Evolutionary conservation across 805 yeast genomes (phyloP), one percentile per base, ranked within the genome.

Genomic region (Metschnikowia reukaufii): DNA sequence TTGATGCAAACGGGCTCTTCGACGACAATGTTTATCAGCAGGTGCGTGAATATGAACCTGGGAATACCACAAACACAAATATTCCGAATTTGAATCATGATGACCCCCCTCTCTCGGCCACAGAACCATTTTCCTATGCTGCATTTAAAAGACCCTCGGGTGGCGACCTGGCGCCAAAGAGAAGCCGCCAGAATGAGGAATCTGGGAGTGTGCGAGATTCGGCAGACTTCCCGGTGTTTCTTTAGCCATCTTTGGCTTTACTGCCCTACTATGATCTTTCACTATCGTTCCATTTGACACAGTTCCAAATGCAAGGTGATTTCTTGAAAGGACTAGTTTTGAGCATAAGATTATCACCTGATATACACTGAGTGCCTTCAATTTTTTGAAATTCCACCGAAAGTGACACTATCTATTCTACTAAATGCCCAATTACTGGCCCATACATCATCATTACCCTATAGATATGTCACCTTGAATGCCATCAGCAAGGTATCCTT

Each of bases 401-500:
- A n/a, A n/a, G n/a, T n/a, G n/a, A n/a, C n/a, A n/a, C n/a, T n/a
- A n/a, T n/a, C n/a, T n/a, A n/a, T n/a, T n/a, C n/a, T n/a, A n/a
- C n/a, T n/a, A n/a, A n/a, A n/a, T n/a, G n/a, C n/a, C n/a, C n/a
- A n/a, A n/a, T n/a, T n/a, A n/a, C n/a, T n/a, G n/a, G n/a, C n/a
- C n/a, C n/a, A n/a, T n/a, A n/a, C n/a, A n/a, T n/a, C n/a, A n/a
- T n/a, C n/a, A n/a, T n/a, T n/a, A n/a, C n/a, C n/a, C n/a, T n/a
- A 71, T 39, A 72, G 55, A 45, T 72, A 72, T 36, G 69, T 67
- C 42, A 72, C 64, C 54, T 70, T 68, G 54, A 72, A 68, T n/a
- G 77, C 77, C 77, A 72, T 72, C 48, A 56, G 54, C 35, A 72
- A 50, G 1, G 76, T 70, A 45, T 72, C 73, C 47, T 52, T 56